Evolutionary conservation across 2,329 filamentous ascomycete genomes (phyloP).

Genomic region (Dactylellina cionopaga): DNA sequence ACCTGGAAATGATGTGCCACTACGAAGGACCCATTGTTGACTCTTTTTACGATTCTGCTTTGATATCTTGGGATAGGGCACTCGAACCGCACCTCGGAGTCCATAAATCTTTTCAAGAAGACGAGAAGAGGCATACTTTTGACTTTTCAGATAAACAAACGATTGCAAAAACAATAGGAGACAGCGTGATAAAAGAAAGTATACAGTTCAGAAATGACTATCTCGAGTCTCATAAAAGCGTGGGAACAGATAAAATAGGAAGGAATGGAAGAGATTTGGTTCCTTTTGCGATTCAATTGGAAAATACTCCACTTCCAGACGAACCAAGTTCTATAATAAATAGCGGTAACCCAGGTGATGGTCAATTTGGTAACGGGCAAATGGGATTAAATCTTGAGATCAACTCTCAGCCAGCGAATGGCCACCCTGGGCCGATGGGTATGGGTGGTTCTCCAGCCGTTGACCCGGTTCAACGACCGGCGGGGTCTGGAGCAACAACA

Average conservation of each 20-base stretch:
- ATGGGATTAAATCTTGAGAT: no score
- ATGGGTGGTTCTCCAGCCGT: slow-evolving; percentile 15
- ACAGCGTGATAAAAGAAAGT: background rate
- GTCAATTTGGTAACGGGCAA: no score
- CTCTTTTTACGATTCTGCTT: slow-evolving; percentile 76
- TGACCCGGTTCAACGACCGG: background rate
- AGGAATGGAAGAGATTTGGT: slow-evolving; percentile 36
- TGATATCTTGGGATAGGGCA: slow-evolving; percentile 76
- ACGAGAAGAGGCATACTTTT: slow-evolving; percentile 11
- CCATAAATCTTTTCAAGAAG: slow-evolving; percentile 59
- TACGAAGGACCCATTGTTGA: slow-evolving; percentile 81
- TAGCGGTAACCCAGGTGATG: no score
- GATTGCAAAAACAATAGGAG: slow-evolving; percentile 9
- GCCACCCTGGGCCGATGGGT: slow-evolving; percentile 8
- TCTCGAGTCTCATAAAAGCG: slow-evolving; percentile 4
- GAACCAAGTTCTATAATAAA: no score
- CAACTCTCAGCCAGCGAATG: no score
- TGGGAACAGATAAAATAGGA: slow-evolving; percentile 5
- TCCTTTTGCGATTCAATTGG: slow-evolving; percentile 31
- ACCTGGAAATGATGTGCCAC: slow-evolving; percentile 82
- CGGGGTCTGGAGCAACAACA: background rate
- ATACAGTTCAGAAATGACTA: slow-evolving; percentile 13
- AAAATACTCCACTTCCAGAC: background rate
- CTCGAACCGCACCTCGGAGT: slow-evolving; percentile 71
- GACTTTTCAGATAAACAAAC: slow-evolving; percentile 34